These are phyloP conservation scores for Davidsoniella virescens DNA, from an alignment of 2,329 filamentous ascomycete genomes.

Conservation along the genomic window DNA sequence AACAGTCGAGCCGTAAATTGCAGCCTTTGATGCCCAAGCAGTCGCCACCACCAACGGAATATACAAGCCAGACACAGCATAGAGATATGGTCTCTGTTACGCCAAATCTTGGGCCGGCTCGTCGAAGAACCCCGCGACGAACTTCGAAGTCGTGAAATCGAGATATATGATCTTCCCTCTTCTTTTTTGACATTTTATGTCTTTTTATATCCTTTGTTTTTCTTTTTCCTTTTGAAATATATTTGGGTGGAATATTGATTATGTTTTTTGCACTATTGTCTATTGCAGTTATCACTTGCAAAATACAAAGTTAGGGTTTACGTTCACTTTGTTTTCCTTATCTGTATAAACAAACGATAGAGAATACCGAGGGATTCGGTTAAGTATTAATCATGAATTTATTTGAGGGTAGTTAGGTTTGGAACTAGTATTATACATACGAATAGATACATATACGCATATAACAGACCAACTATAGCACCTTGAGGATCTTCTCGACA, in stretches of 20 bases:
- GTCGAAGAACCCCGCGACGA: neutral
- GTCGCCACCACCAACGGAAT: neutral
- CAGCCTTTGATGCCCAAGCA: neutral
- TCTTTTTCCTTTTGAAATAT: neutral
- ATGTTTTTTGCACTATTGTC: neutral
- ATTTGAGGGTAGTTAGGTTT: neutral
- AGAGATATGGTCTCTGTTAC: neutral
- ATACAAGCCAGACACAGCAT: neutral
- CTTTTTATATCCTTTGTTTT: too few relatives aligned
- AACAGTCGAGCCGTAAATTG: neutral
- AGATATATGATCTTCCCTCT: neutral
- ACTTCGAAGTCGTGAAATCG: neutral
- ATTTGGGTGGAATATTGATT: neutral
- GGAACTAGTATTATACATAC: neutral
- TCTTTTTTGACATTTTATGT: too few relatives aligned
- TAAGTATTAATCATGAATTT: neutral
- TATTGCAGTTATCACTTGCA: neutral
- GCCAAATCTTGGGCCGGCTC: neutral
- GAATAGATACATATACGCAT: neutral
- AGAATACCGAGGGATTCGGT: neutral
- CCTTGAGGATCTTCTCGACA: conserved; percentile 55
- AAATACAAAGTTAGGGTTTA: neutral
- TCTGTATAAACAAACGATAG: neutral
- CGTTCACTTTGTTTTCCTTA: neutral
- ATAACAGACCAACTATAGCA: conserved; percentile 14